phyloP scores from a whole-genome alignment of 306 rosid genomes.

The Vigna mungo region DNA sequence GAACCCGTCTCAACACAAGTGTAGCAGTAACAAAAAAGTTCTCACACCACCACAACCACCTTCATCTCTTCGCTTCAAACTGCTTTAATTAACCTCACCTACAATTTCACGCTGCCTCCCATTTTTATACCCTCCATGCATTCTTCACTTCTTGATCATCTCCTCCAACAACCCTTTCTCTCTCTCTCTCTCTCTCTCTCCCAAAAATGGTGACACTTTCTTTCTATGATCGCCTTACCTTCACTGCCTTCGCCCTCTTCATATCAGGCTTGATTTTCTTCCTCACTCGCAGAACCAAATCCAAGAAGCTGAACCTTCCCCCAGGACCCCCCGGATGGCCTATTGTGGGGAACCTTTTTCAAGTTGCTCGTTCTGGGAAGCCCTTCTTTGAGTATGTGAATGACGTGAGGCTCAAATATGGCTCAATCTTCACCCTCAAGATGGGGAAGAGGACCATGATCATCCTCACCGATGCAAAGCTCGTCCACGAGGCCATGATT shows the following conservation, averaged over 20 bases:
- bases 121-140: constrained; percentile 46
- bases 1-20: constrained; percentile 1
- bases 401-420: constrained; percentile 52
- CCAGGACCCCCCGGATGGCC: constrained; percentile 99
- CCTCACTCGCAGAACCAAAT: constrained; percentile 52
- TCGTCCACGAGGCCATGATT: constrained; percentile 78
- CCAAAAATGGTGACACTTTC: constrained; percentile 60
- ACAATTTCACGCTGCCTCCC: constrained; percentile 68
- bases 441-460: constrained; percentile 86
- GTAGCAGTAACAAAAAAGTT: background rate
- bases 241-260: constrained; percentile 63
- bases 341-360: constrained; percentile 87
- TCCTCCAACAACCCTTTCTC: background rate
- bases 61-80: constrained; percentile 2
- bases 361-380: constrained; percentile 72
- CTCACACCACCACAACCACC: constrained; percentile 34
- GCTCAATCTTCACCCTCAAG: constrained; percentile 81
- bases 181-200: background rate
- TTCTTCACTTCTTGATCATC: constrained; percentile 11
- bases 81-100: constrained; percentile 64
- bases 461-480: constrained; percentile 64
- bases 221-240: constrained; percentile 53
- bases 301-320: constrained; percentile 64
- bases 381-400: constrained; percentile 68
- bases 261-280: constrained; percentile 62